Base-by-base conservation (phyloP, 1,284 basidiomycete genomes). In the Leccinum pachyderme region DNA sequence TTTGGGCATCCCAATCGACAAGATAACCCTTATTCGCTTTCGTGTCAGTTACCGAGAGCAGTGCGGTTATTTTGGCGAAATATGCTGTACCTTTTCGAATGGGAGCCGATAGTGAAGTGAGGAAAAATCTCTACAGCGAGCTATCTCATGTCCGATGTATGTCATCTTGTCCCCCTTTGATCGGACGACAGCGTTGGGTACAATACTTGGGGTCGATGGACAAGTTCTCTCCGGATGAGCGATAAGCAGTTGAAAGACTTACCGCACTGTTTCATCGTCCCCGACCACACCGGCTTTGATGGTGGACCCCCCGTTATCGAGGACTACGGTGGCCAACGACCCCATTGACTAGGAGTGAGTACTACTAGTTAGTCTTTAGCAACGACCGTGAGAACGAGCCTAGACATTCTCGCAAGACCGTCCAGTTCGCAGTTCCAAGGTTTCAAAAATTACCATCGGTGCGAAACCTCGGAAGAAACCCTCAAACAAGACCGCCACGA, bases 1-100 rank as follows among this genome's bases (percentile, higher is more conserved):
- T 95, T 71, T 96, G 86, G 1, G 89, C 87, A 63, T 95, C 93
- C 94, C 94, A 96, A 64, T 95, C 91, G 31, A 91, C 87, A 13
- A 95, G 75, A 72, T 89, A 93, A 29, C 94, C 94, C 93, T 95
- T 67, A 48, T 67, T 51, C 47, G 56, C 59, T 58, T 47, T 55
- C 56, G 51, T 15, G 49, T 59, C 53, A 57, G 56, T 55, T 22
- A 47, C 29, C 18, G 33, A 27, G 18, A 52, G 59, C 37, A 57
- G 60, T 52, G 43, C 0, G 22, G 24, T 24, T 48, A 18, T 47
- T 24, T 31, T 41, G 47, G 11, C 22, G 43, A 47, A 56, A 53
- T 37, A 39, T n/a, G 18, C 28, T 81, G 58, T 63, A 91, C 93
- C 80, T 90, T 84, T 73, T 96, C 93, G 60, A 95, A 89, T 1